Base-by-base conservation (phyloP, 2,329 filamentous ascomycete genomes). In the Aspergillus ustus region DNA sequence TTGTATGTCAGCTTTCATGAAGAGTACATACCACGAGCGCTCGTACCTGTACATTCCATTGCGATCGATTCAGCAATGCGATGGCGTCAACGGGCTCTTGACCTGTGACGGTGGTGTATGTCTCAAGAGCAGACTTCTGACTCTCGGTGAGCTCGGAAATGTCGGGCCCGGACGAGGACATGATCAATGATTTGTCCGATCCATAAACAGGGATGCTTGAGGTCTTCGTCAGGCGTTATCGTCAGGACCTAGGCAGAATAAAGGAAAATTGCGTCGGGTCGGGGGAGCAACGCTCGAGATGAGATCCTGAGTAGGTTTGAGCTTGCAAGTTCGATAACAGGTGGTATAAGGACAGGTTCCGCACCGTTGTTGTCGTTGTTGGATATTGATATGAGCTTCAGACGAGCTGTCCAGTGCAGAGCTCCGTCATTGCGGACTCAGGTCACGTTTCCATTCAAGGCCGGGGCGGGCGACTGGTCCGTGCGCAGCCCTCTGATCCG, bases 11-110 rank as follows among this genome's bases (percentile, higher is more conserved):
- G 63, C 37, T 29, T 37, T 4, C 28, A n/a, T 53, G 31, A 22
- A 17, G 8, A 22, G 19, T 17, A 28, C 7, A 20, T 13, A 29
- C n/a, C 7, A 20, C 2, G 4, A 5, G 19, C 15, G 6, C 19
- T 2, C 62, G 20, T 60, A 93, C 91, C 82, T 94, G 91, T 0
- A 97, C 91, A 73, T 98, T 99, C 95, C 95, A 99, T 82, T 98
- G 90, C 60, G 93, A 97, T 64, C 93, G 84, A 68, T 89, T 86
- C 2, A 99, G 83, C 4, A 99, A 77, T 1, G 91, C 87, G 52
- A 97, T 83, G 2, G 95, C 93, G 61, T 91, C 88, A 48, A 87
- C 84, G 49, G 87, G 77, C 22, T 92, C 89, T 77, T 97, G 93
- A 69, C 93, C 88, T 28, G 95, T 98, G 54, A 99, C 90, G 55